Base-by-base conservation (phyloP, 148 eudicot species). In the Chenopodium suecicum region DNA sequence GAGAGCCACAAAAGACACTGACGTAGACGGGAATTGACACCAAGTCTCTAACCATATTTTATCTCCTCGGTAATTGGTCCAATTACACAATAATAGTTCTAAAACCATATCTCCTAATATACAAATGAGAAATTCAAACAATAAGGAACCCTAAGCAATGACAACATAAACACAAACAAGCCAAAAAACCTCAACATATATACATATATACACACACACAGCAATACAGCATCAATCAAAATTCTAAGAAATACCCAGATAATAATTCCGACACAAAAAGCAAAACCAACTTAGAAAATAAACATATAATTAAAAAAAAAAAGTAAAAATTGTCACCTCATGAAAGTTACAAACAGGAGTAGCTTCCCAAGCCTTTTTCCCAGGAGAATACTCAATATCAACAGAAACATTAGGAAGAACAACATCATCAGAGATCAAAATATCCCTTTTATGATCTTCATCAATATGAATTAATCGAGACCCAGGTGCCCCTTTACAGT, bases 401-500 rank as follows among this genome's bases (percentile, higher is more conserved):
- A 84, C 88, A 52, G 97, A 89, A 46, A 96, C 95, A 86, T 88
- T 80, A 29, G 94, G 94, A 72, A 93, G 79, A 69, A 78, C 65
- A 87, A 83, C 48, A 46, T 83, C 89, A 86, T 88, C 88, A 22
- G 87, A 86, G 31, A 91, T 80, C 46, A 80, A 83, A 82, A 94
- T 87, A 86, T 94, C 90, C 66, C 79, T 85, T 0, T 58, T 88
- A 34, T 84, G 83, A 22, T 89, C 88, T 68, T 91, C 95, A 87
- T 96, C 91, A 56, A 96, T 31, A 25, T 83, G 89, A 90, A 96
- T 87, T 79, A 96, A 88, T 13, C 95, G 85, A 80, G 90, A 88
- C 73, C 94, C 98, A 85, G 91, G 92, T 13, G 93, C 83, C 0
- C 99, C 99, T 87, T 96, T 96, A 73, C 99, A 96, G 81, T 96